Percentiles rank a stretch among this genome's conserved stretches.
These are phyloP conservation scores for Eucalyptus pauciflora DNA, from an alignment of 345 rosid species.

Conservation along the genomic window DNA sequence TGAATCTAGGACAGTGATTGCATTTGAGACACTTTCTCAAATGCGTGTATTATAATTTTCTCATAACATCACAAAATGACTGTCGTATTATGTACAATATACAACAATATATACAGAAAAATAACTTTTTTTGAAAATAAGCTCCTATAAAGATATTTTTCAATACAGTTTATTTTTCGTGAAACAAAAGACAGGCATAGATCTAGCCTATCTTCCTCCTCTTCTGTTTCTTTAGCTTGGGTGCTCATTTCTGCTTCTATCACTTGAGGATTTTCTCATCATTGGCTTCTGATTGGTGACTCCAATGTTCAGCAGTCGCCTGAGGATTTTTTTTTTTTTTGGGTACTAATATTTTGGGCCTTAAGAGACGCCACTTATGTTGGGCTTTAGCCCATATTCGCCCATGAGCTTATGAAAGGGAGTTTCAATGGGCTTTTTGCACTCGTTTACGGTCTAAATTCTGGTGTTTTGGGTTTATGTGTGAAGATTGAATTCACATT, in stretches of 20 bases:
- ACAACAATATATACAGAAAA: background rate
- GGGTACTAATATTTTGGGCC: background rate
- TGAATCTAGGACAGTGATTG: background rate
- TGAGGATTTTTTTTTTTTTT: no score
- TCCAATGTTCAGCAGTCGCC: background rate
- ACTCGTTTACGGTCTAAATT: background rate
- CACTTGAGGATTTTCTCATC: background rate
- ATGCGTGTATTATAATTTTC: background rate
- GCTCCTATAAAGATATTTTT: background rate
- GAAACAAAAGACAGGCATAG: background rate
- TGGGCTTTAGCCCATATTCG: background rate
- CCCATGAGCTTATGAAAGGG: background rate
- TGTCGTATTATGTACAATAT: background rate
- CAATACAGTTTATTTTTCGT: background rate
- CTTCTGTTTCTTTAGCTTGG: background rate
- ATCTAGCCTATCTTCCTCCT: background rate
- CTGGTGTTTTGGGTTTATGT: background rate
- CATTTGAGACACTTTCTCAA: background rate
- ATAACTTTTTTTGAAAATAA: background rate
- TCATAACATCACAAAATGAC: background rate
- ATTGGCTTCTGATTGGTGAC: background rate
- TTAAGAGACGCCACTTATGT: background rate
- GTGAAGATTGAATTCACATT: background rate
- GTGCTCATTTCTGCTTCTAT: background rate
- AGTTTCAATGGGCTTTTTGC: background rate